Base-by-base conservation (phyloP, 495 filamentous ascomycete genomes). In the Aspergillus wentii region DNA sequence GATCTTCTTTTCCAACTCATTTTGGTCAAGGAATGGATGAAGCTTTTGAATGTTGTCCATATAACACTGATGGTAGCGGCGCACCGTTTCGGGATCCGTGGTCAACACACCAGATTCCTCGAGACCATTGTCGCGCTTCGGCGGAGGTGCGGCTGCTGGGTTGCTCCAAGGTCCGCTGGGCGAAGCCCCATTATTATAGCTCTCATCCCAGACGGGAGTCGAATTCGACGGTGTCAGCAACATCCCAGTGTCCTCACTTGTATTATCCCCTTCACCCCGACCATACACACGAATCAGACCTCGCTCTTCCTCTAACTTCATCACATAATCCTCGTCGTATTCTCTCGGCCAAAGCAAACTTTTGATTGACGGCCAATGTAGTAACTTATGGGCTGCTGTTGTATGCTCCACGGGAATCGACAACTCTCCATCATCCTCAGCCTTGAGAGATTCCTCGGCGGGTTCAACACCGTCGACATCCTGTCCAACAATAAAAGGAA, bases 321-420 rank as follows among this genome's bases (percentile, higher is more conserved):
- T 85, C 6, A 87, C 76, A 54, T 87, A 88, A 42, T 75, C 75
- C 25, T 71, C 62, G 22, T 69, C 61, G 19, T 68, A 78, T 51
- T 51, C 56, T 61, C 48, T 67, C 49, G 39, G 58, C 20, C 56
- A 43, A 6, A 83, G 66, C 33, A 88, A 56, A 4, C 60, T 59
- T 30, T 73, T 60, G 25, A 89, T 86, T 0, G 78, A 75, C 0
- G 69, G 72, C 80, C 82, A 88, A 34, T 77, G 72, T n/a, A 89
- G 67, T 10, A 94, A 62, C 36, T 85, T 76, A 25, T 88, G 84
- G 1, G 88, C 87, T 17, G 85, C 78, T 0, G 87, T 94, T 3
- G 83, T 87, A 51, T 95, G 88, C 25, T 88, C 83, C 5, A 76
- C 68, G 1, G 83, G 83, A 32, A 94, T 83, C 3, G 78, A 76